Base-by-base conservation (phyloP, 257 asterid species). In the Solanum etuberosum region DNA sequence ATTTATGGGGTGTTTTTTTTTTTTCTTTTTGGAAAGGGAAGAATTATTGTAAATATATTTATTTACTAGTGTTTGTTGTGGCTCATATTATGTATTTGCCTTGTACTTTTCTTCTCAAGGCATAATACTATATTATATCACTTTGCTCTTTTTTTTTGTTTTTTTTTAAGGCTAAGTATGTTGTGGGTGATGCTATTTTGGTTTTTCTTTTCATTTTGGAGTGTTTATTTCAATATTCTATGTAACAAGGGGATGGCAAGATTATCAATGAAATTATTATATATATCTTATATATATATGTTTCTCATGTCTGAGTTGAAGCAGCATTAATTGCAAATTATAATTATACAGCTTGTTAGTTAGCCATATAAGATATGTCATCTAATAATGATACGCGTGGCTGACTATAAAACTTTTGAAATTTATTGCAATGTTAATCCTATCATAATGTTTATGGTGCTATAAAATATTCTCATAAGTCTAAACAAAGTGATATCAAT, bases 241-340 rank as follows among this genome's bases (percentile, higher is more conserved):
- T 78, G 84, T 78, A 78, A 78, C 63, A 78, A 78, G 65, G 38
- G 31, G 63, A 78, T 78, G 84, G 38, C 63, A 32, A 32, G 37
- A 83, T 61, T 57, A 57, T 61, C 86, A 83, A 83, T 83, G 54
- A 57, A n/a, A 21, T 20, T 83, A 57, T 83, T 54, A 16, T 31
- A 23, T 59, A 59, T 59, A 4, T 21, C 61, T 54, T 54, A 54
- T 6, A n/a, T 81, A 20, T 82, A 46, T 18, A 4, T 31, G 16
- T 20, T 27, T 48, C 20, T 13, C 31, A 38, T 37, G 61, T 15
- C 3, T 77, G 6, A 13, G 34, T 13, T 42, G 1, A 77, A n/a
- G 1, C 29, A 21, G 0, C 8, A 37, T 20, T 37, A 37, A 37
- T 5, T 27, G 34, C 4, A 63, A 63, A 63, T 25, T 63, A 16